Evolutionary conservation across 2,329 filamentous ascomycete genomes (phyloP), one percentile per base, ranked within the genome.

Genomic region (Aquanectria penicillioides): DNA sequence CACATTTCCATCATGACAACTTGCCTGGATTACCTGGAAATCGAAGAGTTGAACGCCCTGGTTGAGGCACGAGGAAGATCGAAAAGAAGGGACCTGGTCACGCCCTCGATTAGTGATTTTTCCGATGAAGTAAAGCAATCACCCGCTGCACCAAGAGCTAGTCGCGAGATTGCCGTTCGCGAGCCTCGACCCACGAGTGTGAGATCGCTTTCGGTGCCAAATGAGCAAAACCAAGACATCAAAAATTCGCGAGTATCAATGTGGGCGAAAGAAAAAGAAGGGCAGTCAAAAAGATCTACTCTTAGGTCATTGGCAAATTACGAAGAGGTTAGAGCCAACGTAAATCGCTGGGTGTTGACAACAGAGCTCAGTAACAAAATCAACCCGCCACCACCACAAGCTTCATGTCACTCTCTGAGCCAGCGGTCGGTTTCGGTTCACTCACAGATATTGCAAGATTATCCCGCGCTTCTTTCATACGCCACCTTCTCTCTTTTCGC

Each of bases 11-110:
- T 64, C 4, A 38, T 40, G 1, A 5, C 15, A 2, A 66, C 63
- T 1, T 65, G 56, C 3, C 12, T 67, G 2, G 34, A 55, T 5
- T 67, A 66, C 17, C 2, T 67, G 1, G 1, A 23, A 1, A 60
- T 67, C 2, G 15, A 34, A 0, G 64, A 67, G 11, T 10, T 67
- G 1, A 50, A 64, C 23, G 49, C 23, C 1, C 53, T 53, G 0
- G 13, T 64, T n/a, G 6, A 23, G 6, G 49, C 61, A 11, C 49
- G 59, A 15, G 37, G 7, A 15, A 10, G 33, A n/a, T n/a, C n/a
- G 15, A 6, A 12, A 18, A 4, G 33, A 5, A 17, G 33, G 13
- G 4, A 4, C 20, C 2, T 36, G 17, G 7, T 17, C 13, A 36
- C 17, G 8, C n/a, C 33, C 9, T 12, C n/a, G 11, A 9, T 12